Base-by-base conservation (phyloP, 257 asterid species). In the Solanum bulbocastanum region DNA sequence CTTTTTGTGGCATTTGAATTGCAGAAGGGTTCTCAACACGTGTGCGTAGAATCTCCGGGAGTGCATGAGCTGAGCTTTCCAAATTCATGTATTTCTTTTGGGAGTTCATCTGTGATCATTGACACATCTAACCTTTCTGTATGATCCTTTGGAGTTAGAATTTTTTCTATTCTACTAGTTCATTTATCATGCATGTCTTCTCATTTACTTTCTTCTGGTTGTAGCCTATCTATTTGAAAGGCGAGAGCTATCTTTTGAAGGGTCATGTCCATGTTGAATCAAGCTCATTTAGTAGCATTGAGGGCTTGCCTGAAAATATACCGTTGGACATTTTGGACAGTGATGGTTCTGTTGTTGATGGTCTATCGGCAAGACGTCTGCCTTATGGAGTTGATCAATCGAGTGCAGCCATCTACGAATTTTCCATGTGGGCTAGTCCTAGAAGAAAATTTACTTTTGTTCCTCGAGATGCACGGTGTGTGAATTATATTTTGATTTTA, bases 11-110 rank as follows among this genome's bases (percentile, higher is more conserved):
- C 79, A 88, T 84, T 65, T 86, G 56, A 88, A 87, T 87, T 95
- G 93, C 99, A 97, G 99, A 95, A 94, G 91, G 99, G 99, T 86
- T 89, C 93, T 87, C 96, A 97, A 88, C 93, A 87, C 60, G 89
- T 93, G 35, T 97, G 98, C 91, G 93, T 97, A 79, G 94, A 93
- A 88, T 91, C 96, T 92, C 93, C 98, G 87, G 98, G 99, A 89
- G 93, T 92, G 88, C 99, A 97, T 88, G 98, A 97, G 88, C 96
- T 97, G 88, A 96, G 95, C 92, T 93, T 97, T 82, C 91, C 92
- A 15, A 89, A 94, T 89, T 93, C 99, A 12, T 97, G 99, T 88
- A 92, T 97, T 90, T 94, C 92, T 87, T 96, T 97, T 86, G 98
- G 98, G 88, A 94, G 96, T 91, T 88, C 96, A 89, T 92, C 91